Conservation (phyloP, 768 basidiomycete genomes). For the Butyriboletus loyo region DNA sequence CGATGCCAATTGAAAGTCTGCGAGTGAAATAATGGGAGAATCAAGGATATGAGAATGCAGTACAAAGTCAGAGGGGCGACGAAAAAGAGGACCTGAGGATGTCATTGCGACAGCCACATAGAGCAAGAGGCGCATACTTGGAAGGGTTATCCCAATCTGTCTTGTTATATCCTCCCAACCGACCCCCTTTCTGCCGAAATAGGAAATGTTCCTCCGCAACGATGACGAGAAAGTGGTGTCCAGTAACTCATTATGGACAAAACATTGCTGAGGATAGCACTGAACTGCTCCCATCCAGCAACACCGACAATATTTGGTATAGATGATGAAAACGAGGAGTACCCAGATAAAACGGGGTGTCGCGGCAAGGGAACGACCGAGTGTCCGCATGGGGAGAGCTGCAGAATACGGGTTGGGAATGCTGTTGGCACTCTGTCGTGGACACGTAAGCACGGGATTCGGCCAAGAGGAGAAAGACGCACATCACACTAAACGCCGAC, state of each 20-base stretch:
- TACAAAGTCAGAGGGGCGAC: background rate
- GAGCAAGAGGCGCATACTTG: constrained; percentile 22
- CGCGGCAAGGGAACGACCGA: constrained; percentile 40
- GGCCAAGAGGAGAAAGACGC: constrained; percentile 10
- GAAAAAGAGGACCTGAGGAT: background rate
- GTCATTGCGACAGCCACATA: background rate
- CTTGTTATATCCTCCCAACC: constrained; percentile 49
- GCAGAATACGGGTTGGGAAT: constrained; percentile 47
- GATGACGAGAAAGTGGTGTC: constrained; percentile 44
- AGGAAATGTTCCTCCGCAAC: constrained; percentile 45
- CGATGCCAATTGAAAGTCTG: constrained; percentile 48
- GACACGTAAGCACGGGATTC: background rate
- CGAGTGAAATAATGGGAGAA: background rate
- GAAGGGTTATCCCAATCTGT: constrained; percentile 42
- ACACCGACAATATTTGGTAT: constrained; percentile 41
- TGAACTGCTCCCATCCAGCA: constrained; percentile 44
- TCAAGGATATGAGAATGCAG: too few relatives aligned
- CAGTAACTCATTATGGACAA: constrained; percentile 45
- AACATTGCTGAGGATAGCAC: constrained; percentile 41
- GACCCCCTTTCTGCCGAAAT: constrained; percentile 38
- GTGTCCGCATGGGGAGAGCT: constrained; percentile 44
- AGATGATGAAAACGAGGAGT: constrained; percentile 36
- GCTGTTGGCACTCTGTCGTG: constrained; percentile 33
- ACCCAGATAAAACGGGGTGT: constrained; percentile 48
- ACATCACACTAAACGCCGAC: constrained; percentile 41